Evolutionary conservation across 371 early-diverging fungal species (phyloP), one percentile per base, ranked within the genome.

Genomic region (Mucor irregularis): DNA sequence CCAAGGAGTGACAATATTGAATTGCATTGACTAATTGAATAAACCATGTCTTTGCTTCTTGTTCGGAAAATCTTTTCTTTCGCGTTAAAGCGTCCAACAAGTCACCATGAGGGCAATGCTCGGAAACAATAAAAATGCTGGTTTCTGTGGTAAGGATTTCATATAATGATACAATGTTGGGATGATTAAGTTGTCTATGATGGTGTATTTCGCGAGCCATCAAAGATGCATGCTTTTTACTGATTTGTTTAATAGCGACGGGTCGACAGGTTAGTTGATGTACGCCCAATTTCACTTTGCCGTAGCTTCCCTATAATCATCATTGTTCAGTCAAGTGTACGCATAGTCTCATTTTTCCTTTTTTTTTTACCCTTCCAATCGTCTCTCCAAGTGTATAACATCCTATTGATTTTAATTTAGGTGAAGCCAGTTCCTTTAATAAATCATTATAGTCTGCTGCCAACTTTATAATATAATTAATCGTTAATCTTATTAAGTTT

Each of bases 191-290:
- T 42, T 83, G 81, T n/a, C 90, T 86, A 79, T 90, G 87, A 30
- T 90, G 86, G 53, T 90, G 84, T 42, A 93, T 88, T 76, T 96
- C 96, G 30, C 94, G 87, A 35, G 88, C 81, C 59, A 81, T 78
- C 29, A 79, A 66, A 34, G 89, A 82, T 4, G 87, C 88, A 68
- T 93, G 90, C 14, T 88, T 80, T 63, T 91, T 92, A 68, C 83
- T 87, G 48, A 95, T 90, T 26, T 89, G 87, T 74, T 95, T 95
- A 57, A 94, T 79, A 8, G 93, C 95, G 17, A 93, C 93, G 54
- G 83, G 69, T 54, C 86, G 86, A n/a, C 88, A 87, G 38, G 90
- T 90, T 45, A 89, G 68, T 29, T 68, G 71, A 69, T 91, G 90
- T 4, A 62, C 69, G 25, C 83, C 92, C 11, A 86, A 70, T 66